phyloP scores from a whole-genome alignment of 1,284 basidiomycete genomes.

The Tilletia indica region DNA sequence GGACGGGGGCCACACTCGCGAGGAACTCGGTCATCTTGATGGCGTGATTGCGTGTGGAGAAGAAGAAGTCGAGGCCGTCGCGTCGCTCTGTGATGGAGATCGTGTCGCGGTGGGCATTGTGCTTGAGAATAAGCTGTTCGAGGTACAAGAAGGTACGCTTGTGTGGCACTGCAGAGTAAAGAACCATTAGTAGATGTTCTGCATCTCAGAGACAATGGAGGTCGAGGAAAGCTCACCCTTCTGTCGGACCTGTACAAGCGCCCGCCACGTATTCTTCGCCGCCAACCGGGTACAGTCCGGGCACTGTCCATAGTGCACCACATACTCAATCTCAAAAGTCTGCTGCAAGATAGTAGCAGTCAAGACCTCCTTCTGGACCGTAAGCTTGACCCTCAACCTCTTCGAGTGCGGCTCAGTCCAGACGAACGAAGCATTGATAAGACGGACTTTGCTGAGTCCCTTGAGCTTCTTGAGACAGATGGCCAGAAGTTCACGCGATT shows the following conservation, averaged over 20 bases:
- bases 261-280: constrained; percentile 98
- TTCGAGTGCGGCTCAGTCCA: constrained; percentile 99
- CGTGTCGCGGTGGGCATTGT: constrained; percentile 94
- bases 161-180: constrained; percentile 60
- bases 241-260: constrained; percentile 92
- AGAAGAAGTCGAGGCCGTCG: constrained; percentile 97
- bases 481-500: constrained; percentile 84
- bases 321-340: constrained; percentile 92
- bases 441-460: constrained; percentile 85
- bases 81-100: constrained; percentile 86
- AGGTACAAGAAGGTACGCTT: constrained; percentile 97
- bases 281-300: constrained; percentile 88
- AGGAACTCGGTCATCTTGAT: constrained; percentile 98
- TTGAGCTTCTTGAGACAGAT: constrained; percentile 82
- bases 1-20: constrained; percentile 77
- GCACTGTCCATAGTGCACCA: constrained; percentile 94
- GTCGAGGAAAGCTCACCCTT: constrained; percentile 68
- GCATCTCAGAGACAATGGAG: not conserved
- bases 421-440: constrained; percentile 96
- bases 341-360: constrained; percentile 94
- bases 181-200: constrained; percentile 7
- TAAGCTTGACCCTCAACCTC: constrained; percentile 85
- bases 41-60: constrained; percentile 82
- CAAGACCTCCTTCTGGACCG: constrained; percentile 97
- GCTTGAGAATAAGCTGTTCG: constrained; percentile 95